Evolutionary conservation across 306 rosid genomes (phyloP).

Genomic region (Pyrus pyrifolia): DNA sequence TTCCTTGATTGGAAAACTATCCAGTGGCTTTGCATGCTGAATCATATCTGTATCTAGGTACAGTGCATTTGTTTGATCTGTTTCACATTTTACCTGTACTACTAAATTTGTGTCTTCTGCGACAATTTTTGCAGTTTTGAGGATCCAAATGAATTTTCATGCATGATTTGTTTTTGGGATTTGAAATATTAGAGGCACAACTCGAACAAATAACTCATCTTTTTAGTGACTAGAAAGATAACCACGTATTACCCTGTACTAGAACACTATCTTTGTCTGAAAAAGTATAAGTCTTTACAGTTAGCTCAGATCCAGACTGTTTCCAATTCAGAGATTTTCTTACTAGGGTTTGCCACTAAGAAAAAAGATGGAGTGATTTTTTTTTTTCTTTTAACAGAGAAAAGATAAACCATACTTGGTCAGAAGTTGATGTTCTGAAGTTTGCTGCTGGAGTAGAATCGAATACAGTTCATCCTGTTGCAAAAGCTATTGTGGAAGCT

Average conservation of each 20-base stretch:
- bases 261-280: no score
- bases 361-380: background rate
- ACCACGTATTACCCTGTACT: background rate
- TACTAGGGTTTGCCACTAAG: background rate
- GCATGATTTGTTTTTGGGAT: background rate
- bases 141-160: background rate
- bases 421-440: slow-evolving; percentile 70
- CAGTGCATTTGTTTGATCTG: background rate
- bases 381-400: slow-evolving; percentile 32
- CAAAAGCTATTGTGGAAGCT: slow-evolving; percentile 89
- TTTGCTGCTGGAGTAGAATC: slow-evolving; percentile 92
- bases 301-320: background rate
- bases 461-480: slow-evolving; percentile 89
- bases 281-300: background rate
- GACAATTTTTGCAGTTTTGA: background rate
- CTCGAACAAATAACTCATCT: background rate
- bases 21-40: background rate
- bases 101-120: background rate
- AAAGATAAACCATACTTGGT: slow-evolving; percentile 36
- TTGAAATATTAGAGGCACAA: background rate
- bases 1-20: background rate
- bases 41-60: background rate
- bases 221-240: background rate
- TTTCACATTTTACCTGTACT: background rate
- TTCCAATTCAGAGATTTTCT: background rate